phyloP scores from a whole-genome alignment of 805 yeast species.

The Dipodascus albidus region DNA sequence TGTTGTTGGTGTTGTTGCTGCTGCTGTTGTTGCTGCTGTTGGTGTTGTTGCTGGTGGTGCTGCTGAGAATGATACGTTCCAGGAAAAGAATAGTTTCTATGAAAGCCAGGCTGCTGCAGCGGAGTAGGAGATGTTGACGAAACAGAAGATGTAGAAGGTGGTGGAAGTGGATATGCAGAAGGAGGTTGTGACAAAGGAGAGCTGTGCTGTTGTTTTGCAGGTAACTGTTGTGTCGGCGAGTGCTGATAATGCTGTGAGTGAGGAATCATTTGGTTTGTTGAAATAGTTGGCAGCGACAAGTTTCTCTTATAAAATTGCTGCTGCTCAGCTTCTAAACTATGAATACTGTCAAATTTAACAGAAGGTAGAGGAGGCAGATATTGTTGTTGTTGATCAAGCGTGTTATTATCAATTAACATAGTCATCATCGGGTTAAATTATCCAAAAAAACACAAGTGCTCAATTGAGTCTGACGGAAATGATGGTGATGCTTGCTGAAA shows the following conservation, averaged over 20 bases:
- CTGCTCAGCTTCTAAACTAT: not conserved
- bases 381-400: slow-evolving; percentile 1
- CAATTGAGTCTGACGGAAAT: not conserved
- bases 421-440: not conserved
- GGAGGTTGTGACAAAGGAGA: not conserved
- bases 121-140: not conserved
- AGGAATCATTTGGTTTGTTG: not conserved
- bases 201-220: not conserved
- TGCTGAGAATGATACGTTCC: not conserved
- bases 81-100: not conserved
- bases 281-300: not conserved
- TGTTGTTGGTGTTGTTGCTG: not conserved
- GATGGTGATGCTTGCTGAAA: not conserved
- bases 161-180: not conserved
- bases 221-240: not conserved
- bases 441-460: not conserved
- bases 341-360: not conserved
- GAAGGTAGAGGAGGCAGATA: not conserved
- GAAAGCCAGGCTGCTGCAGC: not conserved
- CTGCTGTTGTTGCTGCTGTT: slow-evolving; percentile 4
- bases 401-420: not conserved
- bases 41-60: slow-evolving; percentile 2
- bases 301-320: not conserved
- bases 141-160: not conserved
- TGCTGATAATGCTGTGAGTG: not conserved